Conservation (phyloP, 352 stramenopile species). For the Globisporangium mamillatum region DNA sequence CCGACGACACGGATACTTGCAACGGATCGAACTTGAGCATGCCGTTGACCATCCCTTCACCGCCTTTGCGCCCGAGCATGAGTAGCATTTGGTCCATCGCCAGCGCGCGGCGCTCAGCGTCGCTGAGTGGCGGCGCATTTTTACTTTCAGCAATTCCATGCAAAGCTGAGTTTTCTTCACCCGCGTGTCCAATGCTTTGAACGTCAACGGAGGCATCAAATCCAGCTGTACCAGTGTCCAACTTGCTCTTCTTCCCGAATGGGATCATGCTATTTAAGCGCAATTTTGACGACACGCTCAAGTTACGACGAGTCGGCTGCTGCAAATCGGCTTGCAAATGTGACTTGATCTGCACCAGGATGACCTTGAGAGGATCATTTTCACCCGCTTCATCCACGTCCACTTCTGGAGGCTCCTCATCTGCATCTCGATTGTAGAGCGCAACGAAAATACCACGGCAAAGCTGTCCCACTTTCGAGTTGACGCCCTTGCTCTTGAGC, state of each 20-base stretch:
- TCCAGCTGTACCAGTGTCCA: neutral
- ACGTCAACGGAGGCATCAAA: neutral
- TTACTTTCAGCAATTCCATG: neutral
- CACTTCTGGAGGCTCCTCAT: slow-evolving; percentile 32
- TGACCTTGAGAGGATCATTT: slow-evolving; percentile 33
- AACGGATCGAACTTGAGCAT: slow-evolving; percentile 66
- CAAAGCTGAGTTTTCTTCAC: neutral
- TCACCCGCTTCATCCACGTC: slow-evolving; percentile 5
- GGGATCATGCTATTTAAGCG: slow-evolving; percentile 9
- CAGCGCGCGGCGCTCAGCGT: slow-evolving; percentile 20
- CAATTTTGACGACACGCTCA: neutral
- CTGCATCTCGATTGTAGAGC: slow-evolving; percentile 53
- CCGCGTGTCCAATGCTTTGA: neutral
- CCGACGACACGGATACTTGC: slow-evolving; percentile 31
- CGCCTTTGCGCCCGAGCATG: slow-evolving; percentile 43
- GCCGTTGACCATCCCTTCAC: slow-evolving; percentile 42
- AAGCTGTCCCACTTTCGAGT: slow-evolving; percentile 32
- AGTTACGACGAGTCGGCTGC: neutral
- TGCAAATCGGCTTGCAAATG: slow-evolving; percentile 32
- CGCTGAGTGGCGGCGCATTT: neutral
- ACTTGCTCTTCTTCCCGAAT: neutral
- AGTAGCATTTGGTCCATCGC: slow-evolving; percentile 38
- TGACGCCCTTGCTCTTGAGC: slow-evolving; percentile 29
- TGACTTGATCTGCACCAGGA: slow-evolving; percentile 52
- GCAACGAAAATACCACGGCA: slow-evolving; percentile 60